These are phyloP conservation scores for Ustilago crameri DNA, from an alignment of 1,284 basidiomycete species.

Conservation along the genomic window DNA sequence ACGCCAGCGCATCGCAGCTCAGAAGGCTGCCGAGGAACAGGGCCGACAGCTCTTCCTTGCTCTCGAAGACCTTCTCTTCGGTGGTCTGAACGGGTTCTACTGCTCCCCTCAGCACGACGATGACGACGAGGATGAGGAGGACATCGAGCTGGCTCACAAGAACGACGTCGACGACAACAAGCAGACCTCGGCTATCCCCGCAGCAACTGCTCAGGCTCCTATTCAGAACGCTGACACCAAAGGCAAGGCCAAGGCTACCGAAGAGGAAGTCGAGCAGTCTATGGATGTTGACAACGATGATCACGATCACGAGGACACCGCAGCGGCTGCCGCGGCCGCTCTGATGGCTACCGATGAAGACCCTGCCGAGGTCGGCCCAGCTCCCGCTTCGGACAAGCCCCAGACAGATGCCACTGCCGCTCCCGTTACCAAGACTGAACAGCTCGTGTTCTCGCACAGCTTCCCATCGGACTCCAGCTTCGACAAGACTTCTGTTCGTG, in stretches of 20 bases:
- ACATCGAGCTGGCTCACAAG: conserved; percentile 28
- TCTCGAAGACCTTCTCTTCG: conserved; percentile 43
- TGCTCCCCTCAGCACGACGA: conserved; percentile 19
- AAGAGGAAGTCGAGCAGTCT: conserved; percentile 11
- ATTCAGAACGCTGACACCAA: conserved; percentile 20
- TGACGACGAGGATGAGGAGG: conserved; percentile 17
- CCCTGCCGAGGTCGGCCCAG: conserved; percentile 45
- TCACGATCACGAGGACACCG: conserved; percentile 3
- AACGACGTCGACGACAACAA: conserved; percentile 16
- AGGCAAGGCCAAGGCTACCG: conserved; percentile 44
- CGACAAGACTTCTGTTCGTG: conserved; percentile 28
- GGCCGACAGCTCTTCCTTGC: conserved; percentile 44
- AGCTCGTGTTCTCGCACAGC: conserved; percentile 36
- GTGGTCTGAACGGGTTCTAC: conserved; percentile 34
- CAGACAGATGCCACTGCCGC: too few species aligned
- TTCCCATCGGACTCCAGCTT: conserved; percentile 26
- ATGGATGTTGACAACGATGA: conserved; percentile 37
- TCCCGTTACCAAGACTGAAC: conserved; percentile 22
- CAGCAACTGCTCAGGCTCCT: conserved; percentile 7
- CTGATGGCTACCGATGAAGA: conserved; percentile 34
- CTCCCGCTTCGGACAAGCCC: conserved; percentile 11
- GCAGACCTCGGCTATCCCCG: neutral
- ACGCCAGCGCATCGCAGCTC: conserved; percentile 33
- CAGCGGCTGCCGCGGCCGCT: conserved; percentile 17
- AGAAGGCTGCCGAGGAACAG: conserved; percentile 30